phyloP scores from a whole-genome alignment of 139 green algal species.

The Picochlorum sp. region DNA sequence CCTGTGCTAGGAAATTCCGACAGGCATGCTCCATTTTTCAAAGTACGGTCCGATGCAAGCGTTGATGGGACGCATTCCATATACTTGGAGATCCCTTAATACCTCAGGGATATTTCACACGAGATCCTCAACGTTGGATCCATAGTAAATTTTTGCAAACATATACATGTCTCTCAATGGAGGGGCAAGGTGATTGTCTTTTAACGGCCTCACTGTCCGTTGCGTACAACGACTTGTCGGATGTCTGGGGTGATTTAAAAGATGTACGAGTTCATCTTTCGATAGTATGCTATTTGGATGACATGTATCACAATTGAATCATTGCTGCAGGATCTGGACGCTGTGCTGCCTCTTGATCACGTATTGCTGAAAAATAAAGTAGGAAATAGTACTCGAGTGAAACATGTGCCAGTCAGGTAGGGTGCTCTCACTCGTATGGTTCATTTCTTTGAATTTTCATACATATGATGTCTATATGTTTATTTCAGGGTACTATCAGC shows the following conservation, averaged over 20 bases:
- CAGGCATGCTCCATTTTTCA: too few species aligned
- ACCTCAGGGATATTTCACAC: too few species aligned
- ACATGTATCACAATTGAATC: background rate
- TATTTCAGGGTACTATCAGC: constrained; percentile 8
- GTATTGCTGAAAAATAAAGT: constrained; percentile 61
- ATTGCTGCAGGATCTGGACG: constrained; percentile 49
- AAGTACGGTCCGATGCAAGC: too few species aligned
- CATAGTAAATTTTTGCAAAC: too few species aligned
- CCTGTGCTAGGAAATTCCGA: background rate
- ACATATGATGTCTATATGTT: background rate
- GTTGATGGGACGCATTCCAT: too few species aligned
- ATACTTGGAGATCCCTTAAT: too few species aligned
- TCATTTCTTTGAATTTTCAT: too few species aligned
- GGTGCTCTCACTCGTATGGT: background rate
- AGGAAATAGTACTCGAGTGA: constrained; percentile 34
- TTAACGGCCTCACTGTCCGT: background rate
- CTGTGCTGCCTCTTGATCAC: constrained; percentile 42
- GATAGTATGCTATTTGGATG: background rate
- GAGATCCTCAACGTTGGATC: too few species aligned
- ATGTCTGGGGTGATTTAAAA: constrained; percentile 1
- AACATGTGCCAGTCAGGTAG: constrained; percentile 51
- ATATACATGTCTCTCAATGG: background rate
- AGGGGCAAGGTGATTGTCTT: background rate
- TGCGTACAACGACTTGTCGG: constrained; percentile 6
- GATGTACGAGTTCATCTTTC: background rate